Evolutionary conservation across 805 yeast species (phyloP), one percentile per base, ranked within the genome.

Genomic region (Nakazawaea wickerhamii): DNA sequence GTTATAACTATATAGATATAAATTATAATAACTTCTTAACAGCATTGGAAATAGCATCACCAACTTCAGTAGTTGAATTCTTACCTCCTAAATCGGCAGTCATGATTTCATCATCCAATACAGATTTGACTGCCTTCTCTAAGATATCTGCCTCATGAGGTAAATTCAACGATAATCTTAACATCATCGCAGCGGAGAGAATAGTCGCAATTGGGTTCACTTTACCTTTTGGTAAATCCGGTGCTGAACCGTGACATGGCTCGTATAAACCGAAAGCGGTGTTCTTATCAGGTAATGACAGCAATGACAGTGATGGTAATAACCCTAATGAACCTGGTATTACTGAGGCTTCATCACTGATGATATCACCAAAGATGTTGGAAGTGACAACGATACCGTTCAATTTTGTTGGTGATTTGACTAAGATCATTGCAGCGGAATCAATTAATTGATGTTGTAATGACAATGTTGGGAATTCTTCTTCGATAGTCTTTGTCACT

Each of bases 221-320:
- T 68, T 86, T 84, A 61, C 88, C 87, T 47, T 67, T 70, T 40
- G 82, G 81, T 59, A 91, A 78, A 64, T 91, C 99, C 40, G 99
- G 99, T 27, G 99, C 99, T 36, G 96, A 84, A 37, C 99, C 99
- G 63, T 91, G 99, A 60, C 97, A 91, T 52, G 99, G 98, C 70
- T 93, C 99, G 63, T 93, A 93, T 50, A 93, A 72, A 46, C 99
- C 99, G 60, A 93, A 90, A 1, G 98, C 98, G 39, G 75, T 70
- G 73, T 90, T 90, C 30, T 91, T 79, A 65, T 91, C 96, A 41
- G 99, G 99, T 59, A 93, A 74, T n/a, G 97, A 88, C 3, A 97
- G 93, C 58, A 93, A 77, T 17, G 98, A 91, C 3, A 99, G 95
- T 44, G 96, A 87, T 39, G 99, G 99, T 51, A 93, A 75, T 52